Percentiles rank a stretch among this genome's conserved stretches.
Evolutionary conservation across 768 basidiomycete genomes (phyloP).

Genomic region (Termitomyces sp.): DNA sequence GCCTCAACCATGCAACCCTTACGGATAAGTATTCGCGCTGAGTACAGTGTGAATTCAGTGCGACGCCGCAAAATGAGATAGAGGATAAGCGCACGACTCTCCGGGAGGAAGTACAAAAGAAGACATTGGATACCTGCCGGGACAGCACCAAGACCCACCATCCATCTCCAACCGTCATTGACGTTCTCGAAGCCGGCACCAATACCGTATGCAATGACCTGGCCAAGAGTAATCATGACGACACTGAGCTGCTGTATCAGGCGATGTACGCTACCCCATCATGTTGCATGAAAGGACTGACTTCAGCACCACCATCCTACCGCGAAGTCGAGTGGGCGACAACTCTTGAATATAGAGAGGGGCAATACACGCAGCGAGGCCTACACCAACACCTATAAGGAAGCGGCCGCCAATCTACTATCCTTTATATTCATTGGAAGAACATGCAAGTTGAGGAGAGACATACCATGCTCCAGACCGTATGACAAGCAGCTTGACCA

Average conservation of each 20-base stretch:
- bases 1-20: constrained; percentile 47
- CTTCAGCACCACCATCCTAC: constrained; percentile 77
- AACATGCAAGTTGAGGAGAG: not conserved
- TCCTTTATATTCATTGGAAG: not conserved
- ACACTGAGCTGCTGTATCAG: constrained; percentile 28
- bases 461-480: constrained; percentile 64
- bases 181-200: constrained; percentile 60
- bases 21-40: constrained; percentile 58
- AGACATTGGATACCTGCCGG: constrained; percentile 61
- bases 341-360: constrained; percentile 84
- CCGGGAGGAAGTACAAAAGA: constrained; percentile 62
- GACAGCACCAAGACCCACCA: constrained; percentile 72
- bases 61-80: not conserved
- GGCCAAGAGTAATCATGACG: constrained; percentile 75
- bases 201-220: constrained; percentile 74
- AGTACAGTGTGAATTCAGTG: not conserved
- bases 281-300: constrained; percentile 10
- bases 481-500: constrained; percentile 62
- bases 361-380: constrained; percentile 71
- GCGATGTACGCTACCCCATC: not conserved
- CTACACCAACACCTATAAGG: constrained; percentile 69
- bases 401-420: constrained; percentile 64
- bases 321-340: constrained; percentile 66
- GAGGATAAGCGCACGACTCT: constrained; percentile 55
- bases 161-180: constrained; percentile 72